phyloP scores from a whole-genome alignment of 164 flowering plant species.

The Nymphaea thermarum region DNA sequence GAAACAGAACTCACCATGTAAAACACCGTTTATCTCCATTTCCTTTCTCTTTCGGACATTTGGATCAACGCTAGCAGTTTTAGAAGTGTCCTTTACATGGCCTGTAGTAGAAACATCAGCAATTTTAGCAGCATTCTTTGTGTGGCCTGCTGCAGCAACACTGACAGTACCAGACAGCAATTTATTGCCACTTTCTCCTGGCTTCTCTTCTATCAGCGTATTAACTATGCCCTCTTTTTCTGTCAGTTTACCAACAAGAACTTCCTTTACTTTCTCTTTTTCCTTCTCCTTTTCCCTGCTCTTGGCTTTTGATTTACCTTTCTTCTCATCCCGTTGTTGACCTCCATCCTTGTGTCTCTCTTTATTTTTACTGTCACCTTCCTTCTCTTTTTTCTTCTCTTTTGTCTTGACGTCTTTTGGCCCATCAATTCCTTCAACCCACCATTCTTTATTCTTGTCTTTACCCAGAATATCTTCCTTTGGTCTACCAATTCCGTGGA shows the following conservation, averaged over 20 bases:
- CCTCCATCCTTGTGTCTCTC: conserved; percentile 15
- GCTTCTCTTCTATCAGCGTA: conserved; percentile 12
- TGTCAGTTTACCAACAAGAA: too few relatives aligned
- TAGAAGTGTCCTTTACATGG: conserved; percentile 18
- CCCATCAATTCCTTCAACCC: not conserved
- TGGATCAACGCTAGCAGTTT: not conserved
- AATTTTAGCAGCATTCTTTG: conserved; percentile 15
- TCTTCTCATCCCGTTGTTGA: conserved; percentile 23
- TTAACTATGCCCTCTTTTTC: not conserved
- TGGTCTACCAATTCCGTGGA: not conserved
- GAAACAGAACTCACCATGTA: conserved; percentile 48
- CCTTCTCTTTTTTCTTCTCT: conserved; percentile 22
- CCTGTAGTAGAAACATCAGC: conserved; percentile 1
- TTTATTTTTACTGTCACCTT: conserved; percentile 17
- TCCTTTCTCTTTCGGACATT: conserved; percentile 45
- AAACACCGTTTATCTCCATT: conserved; percentile 38
- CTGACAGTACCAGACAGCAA: conserved; percentile 11
- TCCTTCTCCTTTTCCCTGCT: conserved; percentile 32
- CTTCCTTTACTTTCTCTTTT: conserved; percentile 30
- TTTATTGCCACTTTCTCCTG: conserved; percentile 17
- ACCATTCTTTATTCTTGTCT: not conserved
- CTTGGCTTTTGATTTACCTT: conserved; percentile 15
- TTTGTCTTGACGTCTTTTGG: not conserved
- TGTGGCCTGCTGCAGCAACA: conserved; percentile 7
- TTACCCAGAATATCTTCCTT: not conserved